Conservation (phyloP, 805 yeast species). For the Wickerhamomyces chambardii region DNA sequence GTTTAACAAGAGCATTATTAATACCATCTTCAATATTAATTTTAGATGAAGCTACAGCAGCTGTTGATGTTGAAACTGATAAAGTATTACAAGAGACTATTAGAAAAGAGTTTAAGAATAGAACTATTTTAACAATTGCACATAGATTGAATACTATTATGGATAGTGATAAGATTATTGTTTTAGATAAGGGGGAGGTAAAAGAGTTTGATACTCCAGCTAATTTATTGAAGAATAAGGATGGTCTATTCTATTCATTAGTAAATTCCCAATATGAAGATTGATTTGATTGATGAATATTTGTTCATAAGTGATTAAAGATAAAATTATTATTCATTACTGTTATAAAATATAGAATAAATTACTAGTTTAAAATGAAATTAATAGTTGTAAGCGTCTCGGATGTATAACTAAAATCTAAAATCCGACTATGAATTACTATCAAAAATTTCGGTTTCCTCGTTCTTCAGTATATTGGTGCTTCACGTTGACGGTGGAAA, state of each 20-base stretch:
- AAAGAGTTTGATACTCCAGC: slow-evolving; percentile 72
- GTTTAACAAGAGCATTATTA: slow-evolving; percentile 75
- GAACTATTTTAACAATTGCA: slow-evolving; percentile 84
- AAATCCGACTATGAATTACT: too few relatives aligned
- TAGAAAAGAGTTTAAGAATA: slow-evolving; percentile 56
- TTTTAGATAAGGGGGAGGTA: slow-evolving; percentile 64
- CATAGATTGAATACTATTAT: slow-evolving; percentile 81
- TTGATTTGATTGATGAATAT: too few relatives aligned
- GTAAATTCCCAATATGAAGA: too few relatives aligned
- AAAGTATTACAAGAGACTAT: slow-evolving; percentile 73
- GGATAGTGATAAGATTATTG: slow-evolving; percentile 76
- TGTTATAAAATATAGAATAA: too few relatives aligned
- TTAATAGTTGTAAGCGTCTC: too few relatives aligned
- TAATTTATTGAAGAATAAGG: slow-evolving; percentile 31
- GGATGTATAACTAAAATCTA: too few relatives aligned
- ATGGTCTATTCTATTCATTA: slow-evolving; percentile 33
- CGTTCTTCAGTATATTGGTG: too few relatives aligned
- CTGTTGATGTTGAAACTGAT: slow-evolving; percentile 85
- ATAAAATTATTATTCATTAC: too few relatives aligned
- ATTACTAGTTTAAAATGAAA: too few relatives aligned
- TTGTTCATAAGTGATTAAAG: too few relatives aligned
- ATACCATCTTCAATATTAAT: slow-evolving; percentile 65
- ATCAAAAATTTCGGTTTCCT: too few relatives aligned
- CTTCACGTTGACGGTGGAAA: too few relatives aligned
- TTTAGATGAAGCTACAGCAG: slow-evolving; percentile 85